Evolutionary conservation across 768 basidiomycete species (phyloP).

Genomic region (Phylloporus sp.): DNA sequence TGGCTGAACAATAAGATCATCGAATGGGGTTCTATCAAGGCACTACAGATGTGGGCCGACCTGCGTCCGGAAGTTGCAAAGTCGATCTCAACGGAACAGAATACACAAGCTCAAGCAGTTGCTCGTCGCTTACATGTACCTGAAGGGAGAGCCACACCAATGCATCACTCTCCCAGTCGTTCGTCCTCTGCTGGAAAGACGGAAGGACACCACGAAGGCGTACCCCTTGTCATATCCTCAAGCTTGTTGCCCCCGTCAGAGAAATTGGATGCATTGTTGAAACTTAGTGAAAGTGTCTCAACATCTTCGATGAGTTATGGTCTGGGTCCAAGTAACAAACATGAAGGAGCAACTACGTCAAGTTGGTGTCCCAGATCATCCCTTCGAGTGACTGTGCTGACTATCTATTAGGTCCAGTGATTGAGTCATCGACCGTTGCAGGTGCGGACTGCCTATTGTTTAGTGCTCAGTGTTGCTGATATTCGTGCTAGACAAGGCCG

Average conservation of each 20-base stretch:
- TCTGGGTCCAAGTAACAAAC: slow-evolving; percentile 5
- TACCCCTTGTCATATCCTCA: slow-evolving; percentile 15
- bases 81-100: slow-evolving; percentile 44
- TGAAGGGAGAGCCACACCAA: slow-evolving; percentile 41
- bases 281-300: slow-evolving; percentile 19
- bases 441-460: slow-evolving; percentile 12
- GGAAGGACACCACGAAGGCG: slow-evolving; percentile 17
- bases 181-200: slow-evolving; percentile 34
- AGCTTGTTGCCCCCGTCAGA: slow-evolving; percentile 15
- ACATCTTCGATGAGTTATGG: slow-evolving; percentile 9
- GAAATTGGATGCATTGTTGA: slow-evolving; percentile 24
- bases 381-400: slow-evolving; percentile 7
- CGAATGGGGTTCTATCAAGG: slow-evolving; percentile 99
- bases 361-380: slow-evolving; percentile 14
- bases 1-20: slow-evolving; percentile 99
- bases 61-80: slow-evolving; percentile 57
- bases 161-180: slow-evolving; percentile 33
- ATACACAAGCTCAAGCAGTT: slow-evolving; percentile 44
- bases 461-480: slow-evolving; percentile 8
- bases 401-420: slow-evolving; percentile 19
- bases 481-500: slow-evolving; percentile 9
- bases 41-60: slow-evolving; percentile 89
- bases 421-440: slow-evolving; percentile 15
- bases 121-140: slow-evolving; percentile 48
- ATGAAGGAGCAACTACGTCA: slow-evolving; percentile 25